Conservation (phyloP, 768 basidiomycete species). For the Calocera cornea region DNA sequence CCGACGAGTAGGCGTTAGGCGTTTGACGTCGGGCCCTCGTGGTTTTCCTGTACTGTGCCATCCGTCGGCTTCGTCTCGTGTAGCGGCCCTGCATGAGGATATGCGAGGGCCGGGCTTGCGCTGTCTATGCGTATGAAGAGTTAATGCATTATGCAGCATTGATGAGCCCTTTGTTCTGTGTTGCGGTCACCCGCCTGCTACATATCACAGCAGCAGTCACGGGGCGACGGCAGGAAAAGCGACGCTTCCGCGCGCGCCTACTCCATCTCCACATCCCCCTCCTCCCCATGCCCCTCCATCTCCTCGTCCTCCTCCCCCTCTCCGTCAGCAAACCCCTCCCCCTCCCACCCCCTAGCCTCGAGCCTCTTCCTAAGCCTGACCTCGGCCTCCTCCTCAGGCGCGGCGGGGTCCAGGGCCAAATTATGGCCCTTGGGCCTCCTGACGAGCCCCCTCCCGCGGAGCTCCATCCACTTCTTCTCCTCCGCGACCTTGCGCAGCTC, state of each 20-base stretch:
- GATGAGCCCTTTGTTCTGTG: neutral
- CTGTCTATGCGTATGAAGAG: neutral
- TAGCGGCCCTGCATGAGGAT: neutral
- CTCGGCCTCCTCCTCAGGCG: constrained; percentile 68
- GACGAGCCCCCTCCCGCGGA: neutral
- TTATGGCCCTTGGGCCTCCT: constrained; percentile 44
- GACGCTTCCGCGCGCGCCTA: neutral
- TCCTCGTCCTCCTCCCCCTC: constrained; percentile 4
- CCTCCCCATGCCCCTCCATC: neutral
- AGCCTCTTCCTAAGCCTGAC: neutral
- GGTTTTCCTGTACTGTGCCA: neutral
- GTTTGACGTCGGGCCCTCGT: neutral
- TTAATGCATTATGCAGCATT: constrained; percentile 4
- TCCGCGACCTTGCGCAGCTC: neutral
- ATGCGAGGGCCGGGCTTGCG: neutral
- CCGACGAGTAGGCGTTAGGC: constrained; percentile 2
- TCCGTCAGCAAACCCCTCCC: constrained; percentile 1
- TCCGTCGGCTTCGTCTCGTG: neutral
- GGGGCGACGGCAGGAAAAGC: too few species aligned
- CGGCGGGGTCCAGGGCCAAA: constrained; percentile 74
- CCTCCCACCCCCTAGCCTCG: constrained; percentile 3
- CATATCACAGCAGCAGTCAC: too few species aligned
- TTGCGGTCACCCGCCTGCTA: too few species aligned
- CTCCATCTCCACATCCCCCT: constrained; percentile 4
- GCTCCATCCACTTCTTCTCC: neutral